Percentiles rank a stretch among this genome's conserved stretches.
Evolutionary conservation across 139 green algal species (phyloP).

Genomic region (Desmodesmus armatus): DNA sequence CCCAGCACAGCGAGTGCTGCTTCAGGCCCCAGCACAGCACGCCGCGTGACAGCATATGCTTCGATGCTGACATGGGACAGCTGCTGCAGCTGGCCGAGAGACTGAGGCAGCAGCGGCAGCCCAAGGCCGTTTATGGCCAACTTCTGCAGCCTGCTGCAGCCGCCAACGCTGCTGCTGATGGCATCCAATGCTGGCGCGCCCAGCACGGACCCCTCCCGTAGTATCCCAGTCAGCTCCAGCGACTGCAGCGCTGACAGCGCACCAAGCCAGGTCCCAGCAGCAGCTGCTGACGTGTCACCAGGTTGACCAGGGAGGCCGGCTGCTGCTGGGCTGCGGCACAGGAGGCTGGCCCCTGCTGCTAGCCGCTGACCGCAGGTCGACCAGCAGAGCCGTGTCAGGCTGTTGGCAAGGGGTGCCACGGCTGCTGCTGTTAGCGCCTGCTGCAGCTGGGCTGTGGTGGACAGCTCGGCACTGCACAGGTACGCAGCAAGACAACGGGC

Average conservation of each 20-base stretch:
- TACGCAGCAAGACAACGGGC: no score
- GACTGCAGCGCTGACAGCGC: background rate
- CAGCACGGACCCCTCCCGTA: background rate
- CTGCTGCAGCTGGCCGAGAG: background rate
- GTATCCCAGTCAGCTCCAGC: background rate
- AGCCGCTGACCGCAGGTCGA: constrained; percentile 25
- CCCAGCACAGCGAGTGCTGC: background rate
- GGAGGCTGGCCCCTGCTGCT: background rate
- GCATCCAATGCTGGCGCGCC: background rate
- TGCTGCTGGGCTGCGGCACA: background rate
- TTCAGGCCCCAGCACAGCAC: background rate
- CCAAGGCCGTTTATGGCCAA: background rate
- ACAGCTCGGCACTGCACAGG: background rate
- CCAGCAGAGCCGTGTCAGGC: background rate
- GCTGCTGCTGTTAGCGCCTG: background rate
- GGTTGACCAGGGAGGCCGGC: no score
- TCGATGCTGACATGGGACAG: constrained; percentile 23
- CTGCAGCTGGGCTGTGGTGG: background rate
- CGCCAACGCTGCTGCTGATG: background rate
- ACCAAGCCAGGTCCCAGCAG: constrained; percentile 3
- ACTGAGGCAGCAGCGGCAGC: background rate
- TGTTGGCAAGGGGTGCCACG: background rate
- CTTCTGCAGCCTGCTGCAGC: constrained; percentile 8
- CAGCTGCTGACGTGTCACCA: background rate
- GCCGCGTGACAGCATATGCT: background rate